Conservation (phyloP, 805 yeast genomes). For the Saccharomyces paradoxus region DNA sequence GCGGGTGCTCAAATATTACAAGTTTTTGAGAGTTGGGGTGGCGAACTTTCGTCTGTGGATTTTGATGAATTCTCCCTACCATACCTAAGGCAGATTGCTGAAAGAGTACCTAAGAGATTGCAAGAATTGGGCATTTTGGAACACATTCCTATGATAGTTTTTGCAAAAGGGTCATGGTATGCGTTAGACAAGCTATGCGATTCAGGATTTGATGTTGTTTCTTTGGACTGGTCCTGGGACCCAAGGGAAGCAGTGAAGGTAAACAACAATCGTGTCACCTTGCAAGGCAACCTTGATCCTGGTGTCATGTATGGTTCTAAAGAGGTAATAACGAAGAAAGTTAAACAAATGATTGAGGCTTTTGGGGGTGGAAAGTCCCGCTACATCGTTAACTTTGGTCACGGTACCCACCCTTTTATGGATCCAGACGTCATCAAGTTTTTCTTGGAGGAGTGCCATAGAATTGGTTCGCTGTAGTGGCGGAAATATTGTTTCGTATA, state of each 20-base stretch:
- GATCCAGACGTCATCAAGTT: conserved; percentile 80
- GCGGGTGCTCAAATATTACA: conserved; percentile 99
- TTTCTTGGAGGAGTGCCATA: conserved; percentile 81
- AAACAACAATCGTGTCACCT: conserved; percentile 64
- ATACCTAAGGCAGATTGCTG: conserved; percentile 68
- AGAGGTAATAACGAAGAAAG: conserved; percentile 71
- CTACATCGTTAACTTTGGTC: conserved; percentile 93
- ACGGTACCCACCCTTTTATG: conserved; percentile 97
- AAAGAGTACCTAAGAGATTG: conserved; percentile 59
- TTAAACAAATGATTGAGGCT: conserved; percentile 77
- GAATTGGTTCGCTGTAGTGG: conserved; percentile 48
- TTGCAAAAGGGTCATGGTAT: conserved; percentile 96
- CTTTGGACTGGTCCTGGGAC: conserved; percentile 84
- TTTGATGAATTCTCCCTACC: conserved; percentile 86
- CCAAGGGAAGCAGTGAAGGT: conserved; percentile 79
- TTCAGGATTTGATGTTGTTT: conserved; percentile 77
- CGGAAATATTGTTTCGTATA: not conserved
- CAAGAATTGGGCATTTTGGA: conserved; percentile 63
- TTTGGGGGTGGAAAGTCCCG: conserved; percentile 91
- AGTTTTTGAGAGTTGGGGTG: conserved; percentile 97
- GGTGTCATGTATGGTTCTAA: conserved; percentile 88
- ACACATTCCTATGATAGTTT: conserved; percentile 75
- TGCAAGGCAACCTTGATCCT: conserved; percentile 95
- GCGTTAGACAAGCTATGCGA: conserved; percentile 80
- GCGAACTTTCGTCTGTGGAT: conserved; percentile 87